These are phyloP conservation scores for Podaxis carcinomalis DNA, from an alignment of 768 basidiomycete genomes.

Conservation along the genomic window DNA sequence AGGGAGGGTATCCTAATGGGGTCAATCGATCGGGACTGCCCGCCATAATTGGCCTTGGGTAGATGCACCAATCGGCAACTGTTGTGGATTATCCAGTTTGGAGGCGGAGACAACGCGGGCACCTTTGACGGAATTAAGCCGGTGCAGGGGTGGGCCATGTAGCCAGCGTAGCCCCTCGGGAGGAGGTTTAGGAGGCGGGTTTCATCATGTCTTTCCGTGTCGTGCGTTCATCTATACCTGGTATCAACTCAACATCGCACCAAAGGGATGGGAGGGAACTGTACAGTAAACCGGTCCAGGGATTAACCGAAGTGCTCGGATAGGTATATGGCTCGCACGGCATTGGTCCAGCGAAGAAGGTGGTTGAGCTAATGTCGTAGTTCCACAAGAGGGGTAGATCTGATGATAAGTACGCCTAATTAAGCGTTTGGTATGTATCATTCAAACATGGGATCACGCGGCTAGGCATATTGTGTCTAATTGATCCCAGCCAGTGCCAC, in stretches of 20 bases:
- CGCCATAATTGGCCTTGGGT: conserved; percentile 1
- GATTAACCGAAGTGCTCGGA: not conserved
- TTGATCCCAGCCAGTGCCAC: not conserved
- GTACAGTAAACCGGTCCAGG: not conserved
- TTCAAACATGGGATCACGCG: too few species aligned
- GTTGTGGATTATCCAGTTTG: not conserved
- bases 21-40: not conserved
- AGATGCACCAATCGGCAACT: not conserved
- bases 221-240: not conserved
- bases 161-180: too few species aligned
- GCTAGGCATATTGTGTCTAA: not conserved
- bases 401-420: not conserved
- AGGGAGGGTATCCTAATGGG: conserved; percentile 1
- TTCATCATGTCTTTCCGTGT: too few species aligned
- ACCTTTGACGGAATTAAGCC: conserved; percentile 22
- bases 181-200: too few species aligned
- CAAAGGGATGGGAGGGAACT: too few species aligned
- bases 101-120: conserved; percentile 23
- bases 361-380: not conserved
- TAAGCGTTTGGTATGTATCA: not conserved
- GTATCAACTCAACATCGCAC: not conserved
- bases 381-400: not conserved
- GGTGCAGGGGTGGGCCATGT: conserved; percentile 9
- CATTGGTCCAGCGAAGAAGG: not conserved
- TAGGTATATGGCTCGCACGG: not conserved